A percentile compares a stretch with the other conserved stretches of the same genome.
phyloP scores from a whole-genome alignment of 176 grass and related monocot genomes.

The Puya raimondii region DNA sequence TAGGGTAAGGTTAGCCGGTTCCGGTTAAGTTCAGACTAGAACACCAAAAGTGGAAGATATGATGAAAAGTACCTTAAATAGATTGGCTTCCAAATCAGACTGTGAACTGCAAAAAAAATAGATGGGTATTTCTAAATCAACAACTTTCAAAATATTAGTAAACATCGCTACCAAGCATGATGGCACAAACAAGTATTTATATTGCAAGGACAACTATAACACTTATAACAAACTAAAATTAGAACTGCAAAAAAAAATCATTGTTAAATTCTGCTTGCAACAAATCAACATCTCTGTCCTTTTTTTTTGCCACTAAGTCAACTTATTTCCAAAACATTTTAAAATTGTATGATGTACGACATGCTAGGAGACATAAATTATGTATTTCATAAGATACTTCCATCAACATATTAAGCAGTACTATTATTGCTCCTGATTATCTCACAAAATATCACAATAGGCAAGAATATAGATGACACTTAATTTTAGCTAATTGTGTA shows the following conservation, averaged over 20 bases:
- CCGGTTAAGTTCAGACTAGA: neutral
- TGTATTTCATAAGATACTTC: too few species aligned
- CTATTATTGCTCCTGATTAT: neutral
- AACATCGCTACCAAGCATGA: slow-evolving; percentile 1
- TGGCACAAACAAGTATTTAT: neutral
- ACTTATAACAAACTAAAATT: neutral
- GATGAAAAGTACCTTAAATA: slow-evolving; percentile 67
- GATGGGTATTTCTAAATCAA: slow-evolving; percentile 7
- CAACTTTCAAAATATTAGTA: slow-evolving; percentile 2
- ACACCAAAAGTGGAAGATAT: neutral
- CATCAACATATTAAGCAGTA: too few species aligned
- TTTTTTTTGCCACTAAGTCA: neutral
- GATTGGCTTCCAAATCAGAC: slow-evolving; percentile 91
- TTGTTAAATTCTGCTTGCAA: neutral
- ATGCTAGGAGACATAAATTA: neutral
- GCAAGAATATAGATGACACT: neutral
- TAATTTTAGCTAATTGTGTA: neutral
- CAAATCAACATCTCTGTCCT: neutral
- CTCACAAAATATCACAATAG: neutral
- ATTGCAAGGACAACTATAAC: neutral
- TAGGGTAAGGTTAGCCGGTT: too few species aligned
- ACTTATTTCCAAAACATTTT: neutral
- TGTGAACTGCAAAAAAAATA: slow-evolving; percentile 59
- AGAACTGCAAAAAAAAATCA: neutral
- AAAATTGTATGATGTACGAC: neutral